Base-by-base conservation (phyloP, 2,329 filamentous ascomycete genomes). In the Fusarium piperis region DNA sequence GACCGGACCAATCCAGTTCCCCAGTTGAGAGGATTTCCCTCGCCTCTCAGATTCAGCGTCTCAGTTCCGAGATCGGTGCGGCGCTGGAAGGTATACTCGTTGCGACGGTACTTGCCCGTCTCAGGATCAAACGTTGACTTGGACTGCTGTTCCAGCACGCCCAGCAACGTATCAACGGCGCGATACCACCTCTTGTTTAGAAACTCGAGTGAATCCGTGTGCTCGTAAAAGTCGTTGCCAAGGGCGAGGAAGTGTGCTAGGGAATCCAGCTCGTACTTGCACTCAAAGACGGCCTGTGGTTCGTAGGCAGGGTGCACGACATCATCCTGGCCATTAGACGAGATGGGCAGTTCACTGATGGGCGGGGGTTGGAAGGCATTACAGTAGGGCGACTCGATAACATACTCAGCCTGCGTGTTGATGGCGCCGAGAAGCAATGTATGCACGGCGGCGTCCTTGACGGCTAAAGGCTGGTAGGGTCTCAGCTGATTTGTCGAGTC, bases 181-280 rank as follows among this genome's bases (percentile, higher is more conserved):
- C 86, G 83, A 59, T 92, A 90, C 94, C 94, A 99, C 55, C 95
- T 88, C 7, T 86, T 80, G 4, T 89, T 95, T 38, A 98, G 79
- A 78, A 97, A 98, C 2, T 92, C 91, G 1, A 87, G 92, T 0
- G 93, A 95, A 3, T 87, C 87, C 0, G 94, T 97, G 77, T 93
- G 88, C 39, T 92, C 89, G 82, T 96, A 88, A 82, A 97, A 98
- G 74, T 97, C 91, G 76, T 97, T 98, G 18, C 88, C 89, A 3
- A 99, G 84, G 0, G 93, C 90, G 7, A 99, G 87, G 80, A 99
- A 99, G 78, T 97, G 92, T 0, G 95, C 96, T 1, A 99, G 86
- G 10, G 95, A 98, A 82, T 99, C 96, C 23, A 99, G 90, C 84
- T 99, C 96, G 82, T 98, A 99, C 83, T 99, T 99, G 89, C 96